Evolutionary conservation across 2,329 filamentous ascomycete species (phyloP).

Genomic region (Arthrinium phaeospermum): DNA sequence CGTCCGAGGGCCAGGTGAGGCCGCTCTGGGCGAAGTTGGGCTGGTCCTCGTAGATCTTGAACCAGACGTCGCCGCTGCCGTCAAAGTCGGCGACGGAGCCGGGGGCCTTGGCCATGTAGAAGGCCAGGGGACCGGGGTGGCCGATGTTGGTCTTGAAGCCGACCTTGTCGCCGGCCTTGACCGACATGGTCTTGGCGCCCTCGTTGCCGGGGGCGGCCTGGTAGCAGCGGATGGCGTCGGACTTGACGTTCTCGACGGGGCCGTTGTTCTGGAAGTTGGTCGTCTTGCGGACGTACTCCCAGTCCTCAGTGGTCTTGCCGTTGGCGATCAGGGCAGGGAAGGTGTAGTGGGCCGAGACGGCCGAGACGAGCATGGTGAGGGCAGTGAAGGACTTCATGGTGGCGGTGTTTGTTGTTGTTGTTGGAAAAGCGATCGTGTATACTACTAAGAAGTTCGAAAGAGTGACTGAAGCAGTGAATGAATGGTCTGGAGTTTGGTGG

Average conservation of each 20-base stretch:
- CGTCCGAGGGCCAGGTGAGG: slow-evolving; percentile 47
- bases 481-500: not conserved
- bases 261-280: slow-evolving; percentile 42
- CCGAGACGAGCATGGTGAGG: slow-evolving; percentile 8
- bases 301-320: slow-evolving; percentile 14
- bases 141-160: slow-evolving; percentile 51
- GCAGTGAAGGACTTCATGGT: slow-evolving; percentile 20
- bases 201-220: slow-evolving; percentile 31
- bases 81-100: slow-evolving; percentile 44
- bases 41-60: slow-evolving; percentile 52
- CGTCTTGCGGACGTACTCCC: slow-evolving; percentile 34
- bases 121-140: slow-evolving; percentile 47
- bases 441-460: not conserved
- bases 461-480: slow-evolving; percentile 4
- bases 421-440: not conserved
- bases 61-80: slow-evolving; percentile 46
- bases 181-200: slow-evolving; percentile 47
- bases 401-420: not conserved
- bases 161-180: slow-evolving; percentile 45
- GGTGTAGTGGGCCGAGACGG: slow-evolving; percentile 19
- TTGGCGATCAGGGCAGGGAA: slow-evolving; percentile 17
- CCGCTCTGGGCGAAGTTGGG: slow-evolving; percentile 42
- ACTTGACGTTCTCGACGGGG: slow-evolving; percentile 39
- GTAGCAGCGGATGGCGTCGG: slow-evolving; percentile 37
- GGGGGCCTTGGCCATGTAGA: slow-evolving; percentile 49